A percentile compares a stretch with the other conserved stretches of the same genome.
These are phyloP conservation scores for Volvox reticuliferus DNA, from an alignment of 139 green algal genomes.

Conservation along the genomic window DNA sequence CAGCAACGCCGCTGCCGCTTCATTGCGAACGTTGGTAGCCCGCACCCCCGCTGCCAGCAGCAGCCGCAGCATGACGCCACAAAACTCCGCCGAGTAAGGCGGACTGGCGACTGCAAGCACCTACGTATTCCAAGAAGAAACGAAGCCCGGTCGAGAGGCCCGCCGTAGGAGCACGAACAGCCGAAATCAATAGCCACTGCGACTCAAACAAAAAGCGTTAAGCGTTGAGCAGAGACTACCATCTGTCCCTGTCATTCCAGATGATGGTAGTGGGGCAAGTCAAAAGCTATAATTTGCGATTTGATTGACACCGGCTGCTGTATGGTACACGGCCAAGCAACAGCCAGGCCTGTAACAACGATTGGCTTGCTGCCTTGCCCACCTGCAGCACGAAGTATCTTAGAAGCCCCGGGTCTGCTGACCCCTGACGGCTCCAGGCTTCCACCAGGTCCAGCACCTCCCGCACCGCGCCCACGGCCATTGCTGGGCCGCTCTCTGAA, in stretches of 20 bases:
- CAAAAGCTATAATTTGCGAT: no score
- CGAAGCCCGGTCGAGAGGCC: no score
- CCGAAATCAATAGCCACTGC: no score
- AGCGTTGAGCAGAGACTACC: no score
- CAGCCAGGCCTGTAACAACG: no score
- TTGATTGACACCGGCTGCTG: no score
- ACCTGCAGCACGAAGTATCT: slow-evolving; percentile 41
- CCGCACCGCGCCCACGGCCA: neutral
- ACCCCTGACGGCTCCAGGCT: neutral
- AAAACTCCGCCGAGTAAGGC: neutral
- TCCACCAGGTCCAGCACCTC: slow-evolving; percentile 39
- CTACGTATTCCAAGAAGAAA: neutral
- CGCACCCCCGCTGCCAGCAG: slow-evolving; percentile 37
- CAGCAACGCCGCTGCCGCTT: slow-evolving; percentile 34
- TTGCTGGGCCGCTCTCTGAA: neutral
- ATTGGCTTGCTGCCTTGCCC: neutral
- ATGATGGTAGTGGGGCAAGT: no score
- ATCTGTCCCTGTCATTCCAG: no score
- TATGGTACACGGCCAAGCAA: no score
- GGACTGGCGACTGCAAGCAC: slow-evolving; percentile 18
- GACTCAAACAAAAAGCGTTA: no score
- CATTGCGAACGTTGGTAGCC: slow-evolving; percentile 19
- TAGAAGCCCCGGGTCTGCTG: slow-evolving; percentile 8
- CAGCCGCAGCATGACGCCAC: slow-evolving; percentile 22
- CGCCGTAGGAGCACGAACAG: no score